phyloP scores from a whole-genome alignment of 805 yeast genomes.

The Lachancea sp. region DNA sequence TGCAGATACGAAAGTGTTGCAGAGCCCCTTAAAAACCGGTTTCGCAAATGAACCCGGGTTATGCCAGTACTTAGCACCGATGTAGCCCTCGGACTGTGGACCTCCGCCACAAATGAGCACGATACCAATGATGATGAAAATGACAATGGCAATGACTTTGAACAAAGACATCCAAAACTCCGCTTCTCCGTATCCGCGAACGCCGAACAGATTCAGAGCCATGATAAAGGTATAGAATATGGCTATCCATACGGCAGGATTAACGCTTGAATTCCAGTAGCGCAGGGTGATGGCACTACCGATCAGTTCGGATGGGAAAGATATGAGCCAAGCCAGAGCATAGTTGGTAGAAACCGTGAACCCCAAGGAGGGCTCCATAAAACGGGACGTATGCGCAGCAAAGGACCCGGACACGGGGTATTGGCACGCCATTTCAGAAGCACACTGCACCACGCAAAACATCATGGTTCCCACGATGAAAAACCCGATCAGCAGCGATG shows the following conservation, averaged over 20 bases:
- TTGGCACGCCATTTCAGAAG: slow-evolving; percentile 44
- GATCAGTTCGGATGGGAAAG: slow-evolving; percentile 49
- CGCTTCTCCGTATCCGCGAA: slow-evolving; percentile 48
- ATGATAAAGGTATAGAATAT: slow-evolving; percentile 33
- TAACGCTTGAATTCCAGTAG: slow-evolving; percentile 36
- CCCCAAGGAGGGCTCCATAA: slow-evolving; percentile 54
- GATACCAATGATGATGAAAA: slow-evolving; percentile 47
- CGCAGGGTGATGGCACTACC: slow-evolving; percentile 48
- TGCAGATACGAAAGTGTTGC: slow-evolving; percentile 61
- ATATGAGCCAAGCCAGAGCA: slow-evolving; percentile 49
- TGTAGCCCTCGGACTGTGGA: slow-evolving; percentile 38
- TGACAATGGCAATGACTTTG: slow-evolving; percentile 39
- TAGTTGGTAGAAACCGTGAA: slow-evolving; percentile 59
- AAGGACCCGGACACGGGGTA: slow-evolving; percentile 50
- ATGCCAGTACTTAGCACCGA: slow-evolving; percentile 42
- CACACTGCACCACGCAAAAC: slow-evolving; percentile 27
- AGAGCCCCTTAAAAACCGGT: slow-evolving; percentile 47
- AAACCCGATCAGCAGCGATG: slow-evolving; percentile 23
- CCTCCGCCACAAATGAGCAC: slow-evolving; percentile 41
- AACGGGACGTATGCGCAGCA: slow-evolving; percentile 50
- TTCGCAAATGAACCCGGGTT: slow-evolving; percentile 44
- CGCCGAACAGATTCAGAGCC: slow-evolving; percentile 45
- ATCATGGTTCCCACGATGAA: slow-evolving; percentile 25
- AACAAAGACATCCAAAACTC: slow-evolving; percentile 43
- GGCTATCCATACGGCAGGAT: slow-evolving; percentile 26